These are phyloP conservation scores for Heliosperma pusillum DNA, from an alignment of 148 eudicot species.

Conservation along the genomic window DNA sequence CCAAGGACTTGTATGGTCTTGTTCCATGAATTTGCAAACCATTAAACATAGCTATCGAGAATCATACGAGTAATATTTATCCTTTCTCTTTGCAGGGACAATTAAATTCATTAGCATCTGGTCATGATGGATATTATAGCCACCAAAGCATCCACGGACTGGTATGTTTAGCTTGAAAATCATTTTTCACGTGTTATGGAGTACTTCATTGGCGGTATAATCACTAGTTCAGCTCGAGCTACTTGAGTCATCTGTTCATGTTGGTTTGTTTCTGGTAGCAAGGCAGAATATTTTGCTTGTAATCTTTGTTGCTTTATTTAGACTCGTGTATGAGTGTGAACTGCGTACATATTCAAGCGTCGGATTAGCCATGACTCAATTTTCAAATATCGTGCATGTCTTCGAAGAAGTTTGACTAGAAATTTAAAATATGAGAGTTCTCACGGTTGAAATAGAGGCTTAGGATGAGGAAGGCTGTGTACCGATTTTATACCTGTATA, in stretches of 20 bases:
- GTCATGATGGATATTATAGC: slow-evolving; percentile 72
- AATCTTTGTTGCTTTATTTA: background rate
- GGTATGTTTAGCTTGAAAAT: slow-evolving; percentile 40
- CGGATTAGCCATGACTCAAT: too few species aligned
- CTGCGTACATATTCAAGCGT: background rate
- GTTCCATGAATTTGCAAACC: background rate
- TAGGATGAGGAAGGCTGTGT: too few species aligned
- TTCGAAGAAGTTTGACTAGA: too few species aligned
- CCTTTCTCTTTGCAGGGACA: slow-evolving; percentile 52
- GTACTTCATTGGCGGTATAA: too few species aligned
- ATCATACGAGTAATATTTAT: background rate
- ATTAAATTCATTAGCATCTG: slow-evolving; percentile 70
- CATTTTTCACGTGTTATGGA: background rate
- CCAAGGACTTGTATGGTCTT: slow-evolving; percentile 71
- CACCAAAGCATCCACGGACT: slow-evolving; percentile 74
- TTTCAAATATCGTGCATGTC: too few species aligned
- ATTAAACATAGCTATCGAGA: background rate
- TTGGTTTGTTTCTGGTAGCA: background rate
- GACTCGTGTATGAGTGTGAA: background rate
- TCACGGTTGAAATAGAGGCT: too few species aligned
- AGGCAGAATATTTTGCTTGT: background rate
- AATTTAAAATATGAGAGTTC: too few species aligned
- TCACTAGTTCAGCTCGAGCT: too few species aligned
- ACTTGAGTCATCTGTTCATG: background rate
- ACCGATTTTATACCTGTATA: too few species aligned